A percentile compares a stretch with the other conserved stretches of the same genome.
Conservation (phyloP, 805 yeast species). For the Gaillardinia entomophila region DNA sequence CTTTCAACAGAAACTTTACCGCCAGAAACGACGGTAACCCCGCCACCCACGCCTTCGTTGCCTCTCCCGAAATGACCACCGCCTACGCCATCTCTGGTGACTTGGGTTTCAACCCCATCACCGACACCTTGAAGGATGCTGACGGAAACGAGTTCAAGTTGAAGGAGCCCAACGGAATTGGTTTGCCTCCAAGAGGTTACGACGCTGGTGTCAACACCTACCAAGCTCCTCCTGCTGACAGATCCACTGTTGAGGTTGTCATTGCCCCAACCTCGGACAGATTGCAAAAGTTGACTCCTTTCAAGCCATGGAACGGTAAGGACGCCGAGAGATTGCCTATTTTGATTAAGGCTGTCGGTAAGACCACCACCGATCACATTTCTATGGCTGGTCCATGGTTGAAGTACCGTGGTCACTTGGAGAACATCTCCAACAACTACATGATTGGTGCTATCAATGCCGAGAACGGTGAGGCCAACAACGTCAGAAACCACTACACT, state of each 20-base stretch:
- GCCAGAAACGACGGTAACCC: constrained; percentile 98
- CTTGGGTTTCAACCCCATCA: constrained; percentile 92
- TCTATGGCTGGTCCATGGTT: constrained; percentile 99
- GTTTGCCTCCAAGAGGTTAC: constrained; percentile 86
- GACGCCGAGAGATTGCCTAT: constrained; percentile 87
- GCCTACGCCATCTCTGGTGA: constrained; percentile 96
- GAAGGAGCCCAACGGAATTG: constrained; percentile 82
- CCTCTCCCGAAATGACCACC: constrained; percentile 94
- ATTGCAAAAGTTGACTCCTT: constrained; percentile 90
- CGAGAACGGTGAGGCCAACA: constrained; percentile 93
- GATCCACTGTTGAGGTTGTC: constrained; percentile 65
- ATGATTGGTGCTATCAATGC: constrained; percentile 99
- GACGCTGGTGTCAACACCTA: constrained; percentile 91
- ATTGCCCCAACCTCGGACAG: constrained; percentile 92
- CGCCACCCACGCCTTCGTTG: constrained; percentile 92
- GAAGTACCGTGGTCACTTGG: constrained; percentile 99
- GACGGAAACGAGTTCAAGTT: constrained; percentile 90
- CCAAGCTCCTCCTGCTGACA: constrained; percentile 94
- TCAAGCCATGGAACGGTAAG: constrained; percentile 95
- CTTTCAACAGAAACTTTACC: constrained; percentile 97
- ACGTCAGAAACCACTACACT: constrained; percentile 82
- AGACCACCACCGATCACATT: constrained; percentile 98
- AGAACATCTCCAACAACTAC: constrained; percentile 97
- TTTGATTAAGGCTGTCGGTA: constrained; percentile 92
- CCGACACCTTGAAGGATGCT: constrained; percentile 80